Conservation (phyloP, 2,329 filamentous ascomycete species). For the Calonectria pauciramosa region DNA sequence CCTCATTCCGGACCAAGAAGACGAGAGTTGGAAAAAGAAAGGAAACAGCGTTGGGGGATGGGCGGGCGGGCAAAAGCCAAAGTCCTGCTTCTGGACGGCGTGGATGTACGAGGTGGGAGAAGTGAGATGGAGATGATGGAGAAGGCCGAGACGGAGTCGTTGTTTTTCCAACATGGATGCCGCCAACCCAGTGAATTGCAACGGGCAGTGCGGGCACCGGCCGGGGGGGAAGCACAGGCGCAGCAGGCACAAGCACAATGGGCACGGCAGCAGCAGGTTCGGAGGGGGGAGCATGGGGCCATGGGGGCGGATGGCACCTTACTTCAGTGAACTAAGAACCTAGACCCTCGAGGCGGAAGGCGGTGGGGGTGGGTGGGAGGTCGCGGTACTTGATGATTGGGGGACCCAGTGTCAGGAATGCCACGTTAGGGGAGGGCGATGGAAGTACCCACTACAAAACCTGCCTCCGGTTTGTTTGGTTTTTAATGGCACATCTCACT, state of each 20-base stretch:
- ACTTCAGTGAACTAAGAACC: constrained; percentile 22
- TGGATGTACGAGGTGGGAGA: constrained; percentile 34
- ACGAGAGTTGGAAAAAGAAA: constrained; percentile 23
- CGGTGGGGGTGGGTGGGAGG: constrained; percentile 16
- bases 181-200: constrained; percentile 22
- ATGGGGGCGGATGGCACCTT: constrained; percentile 26
- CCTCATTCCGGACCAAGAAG: constrained; percentile 66
- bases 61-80: constrained; percentile 26
- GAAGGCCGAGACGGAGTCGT: constrained; percentile 46
- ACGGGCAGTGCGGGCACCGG: constrained; percentile 20
- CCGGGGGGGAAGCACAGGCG: constrained; percentile 3
- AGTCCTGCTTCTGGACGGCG: constrained; percentile 28
- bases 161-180: constrained; percentile 37
- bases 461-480: constrained; percentile 17
- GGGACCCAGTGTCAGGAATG: background rate
- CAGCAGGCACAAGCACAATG: constrained; percentile 16
- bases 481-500: constrained; percentile 2
- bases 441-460: constrained; percentile 18
- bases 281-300: constrained; percentile 23
- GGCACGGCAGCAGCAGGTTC: constrained; percentile 8
- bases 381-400: constrained; percentile 18
- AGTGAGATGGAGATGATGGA: constrained; percentile 33
- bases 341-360: constrained; percentile 24
- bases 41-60: constrained; percentile 11
- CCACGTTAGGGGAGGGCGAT: constrained; percentile 1